These are phyloP conservation scores for Leptomonas pyrrhocoris DNA, from an alignment of 208 protist genomes.

Conservation along the genomic window DNA sequence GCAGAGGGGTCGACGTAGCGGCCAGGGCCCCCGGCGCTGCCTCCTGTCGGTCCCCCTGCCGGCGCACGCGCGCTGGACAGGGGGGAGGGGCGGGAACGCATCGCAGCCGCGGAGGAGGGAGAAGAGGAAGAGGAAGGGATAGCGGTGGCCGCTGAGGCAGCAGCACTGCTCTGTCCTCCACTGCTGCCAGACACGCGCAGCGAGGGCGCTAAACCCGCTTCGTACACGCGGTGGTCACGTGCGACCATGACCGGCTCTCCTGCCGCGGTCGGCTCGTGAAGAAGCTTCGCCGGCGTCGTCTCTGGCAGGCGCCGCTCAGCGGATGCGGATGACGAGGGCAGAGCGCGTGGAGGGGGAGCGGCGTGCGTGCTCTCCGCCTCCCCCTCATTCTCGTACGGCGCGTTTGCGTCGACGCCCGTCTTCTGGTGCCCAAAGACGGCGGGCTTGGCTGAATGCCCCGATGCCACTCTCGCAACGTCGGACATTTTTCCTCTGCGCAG, in stretches of 20 bases:
- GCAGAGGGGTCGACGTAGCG: slow-evolving; percentile 11
- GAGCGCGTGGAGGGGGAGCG: neutral
- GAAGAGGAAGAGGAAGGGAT: neutral
- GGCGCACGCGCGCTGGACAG: neutral
- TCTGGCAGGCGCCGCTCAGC: neutral
- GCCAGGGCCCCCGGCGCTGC: slow-evolving; percentile 2
- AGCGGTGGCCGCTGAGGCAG: too few species aligned
- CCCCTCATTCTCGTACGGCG: slow-evolving; percentile 21
- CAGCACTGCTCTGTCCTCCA: neutral
- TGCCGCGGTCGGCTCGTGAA: neutral
- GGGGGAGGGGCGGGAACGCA: neutral
- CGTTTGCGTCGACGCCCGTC: slow-evolving; percentile 13
- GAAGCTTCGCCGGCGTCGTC: neutral
- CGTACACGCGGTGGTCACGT: neutral
- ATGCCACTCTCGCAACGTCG: neutral
- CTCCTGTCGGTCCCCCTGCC: neutral
- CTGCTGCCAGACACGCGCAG: neutral
- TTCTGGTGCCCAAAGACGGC: neutral
- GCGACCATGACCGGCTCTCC: slow-evolving; percentile 1
- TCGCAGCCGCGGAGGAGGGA: too few species aligned
- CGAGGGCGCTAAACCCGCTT: neutral
- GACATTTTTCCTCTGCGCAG: slow-evolving; percentile 4
- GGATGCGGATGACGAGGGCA: neutral
- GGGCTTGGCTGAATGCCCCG: neutral
- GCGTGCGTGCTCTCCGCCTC: neutral